These are phyloP conservation scores for Ceratobasidium theobromae DNA, from an alignment of 1,284 basidiomycete species.

Conservation along the genomic window DNA sequence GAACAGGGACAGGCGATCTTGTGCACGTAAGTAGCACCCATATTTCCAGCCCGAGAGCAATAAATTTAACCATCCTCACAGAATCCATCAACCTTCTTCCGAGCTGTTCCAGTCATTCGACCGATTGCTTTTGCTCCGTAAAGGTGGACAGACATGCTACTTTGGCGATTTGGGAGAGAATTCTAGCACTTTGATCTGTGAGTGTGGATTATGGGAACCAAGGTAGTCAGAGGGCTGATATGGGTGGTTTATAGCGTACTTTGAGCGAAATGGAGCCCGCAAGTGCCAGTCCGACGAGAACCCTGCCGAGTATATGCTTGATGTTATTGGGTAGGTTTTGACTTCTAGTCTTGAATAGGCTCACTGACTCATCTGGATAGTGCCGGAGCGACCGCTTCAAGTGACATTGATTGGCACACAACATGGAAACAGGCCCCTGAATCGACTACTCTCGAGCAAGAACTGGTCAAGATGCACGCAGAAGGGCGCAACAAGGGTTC, in stretches of 20 bases:
- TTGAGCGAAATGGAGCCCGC: conserved; percentile 62
- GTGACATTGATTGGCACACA: conserved; percentile 26
- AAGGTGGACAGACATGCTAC: conserved; percentile 75
- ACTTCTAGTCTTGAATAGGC: conserved; percentile 50
- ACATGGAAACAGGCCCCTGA: conserved; percentile 25
- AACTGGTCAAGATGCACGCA: conserved; percentile 9
- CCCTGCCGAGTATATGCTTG: conserved; percentile 43
- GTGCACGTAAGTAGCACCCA: conserved; percentile 46
- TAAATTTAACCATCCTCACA: conserved; percentile 40
- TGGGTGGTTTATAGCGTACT: conserved; percentile 50
- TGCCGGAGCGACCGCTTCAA: conserved; percentile 27
- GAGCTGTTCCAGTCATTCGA: conserved; percentile 77
- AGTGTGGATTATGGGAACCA: not conserved
- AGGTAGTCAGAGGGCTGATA: not conserved
- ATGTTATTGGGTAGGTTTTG: conserved; percentile 41
- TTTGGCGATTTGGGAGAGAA: conserved; percentile 72
- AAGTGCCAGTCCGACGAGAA: conserved; percentile 53
- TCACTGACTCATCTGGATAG: conserved; percentile 40
- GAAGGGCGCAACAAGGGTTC: not conserved
- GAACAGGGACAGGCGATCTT: conserved; percentile 77
- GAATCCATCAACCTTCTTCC: conserved; percentile 77
- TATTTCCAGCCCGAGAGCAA: not conserved
- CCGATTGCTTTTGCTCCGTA: conserved; percentile 54
- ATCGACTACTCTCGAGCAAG: conserved; percentile 26
- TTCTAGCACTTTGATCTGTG: conserved; percentile 54